A percentile compares a stretch with the other conserved stretches of the same genome.
Evolutionary conservation across 305 asterid genomes (phyloP).

Genomic region (Withania somnifera): DNA sequence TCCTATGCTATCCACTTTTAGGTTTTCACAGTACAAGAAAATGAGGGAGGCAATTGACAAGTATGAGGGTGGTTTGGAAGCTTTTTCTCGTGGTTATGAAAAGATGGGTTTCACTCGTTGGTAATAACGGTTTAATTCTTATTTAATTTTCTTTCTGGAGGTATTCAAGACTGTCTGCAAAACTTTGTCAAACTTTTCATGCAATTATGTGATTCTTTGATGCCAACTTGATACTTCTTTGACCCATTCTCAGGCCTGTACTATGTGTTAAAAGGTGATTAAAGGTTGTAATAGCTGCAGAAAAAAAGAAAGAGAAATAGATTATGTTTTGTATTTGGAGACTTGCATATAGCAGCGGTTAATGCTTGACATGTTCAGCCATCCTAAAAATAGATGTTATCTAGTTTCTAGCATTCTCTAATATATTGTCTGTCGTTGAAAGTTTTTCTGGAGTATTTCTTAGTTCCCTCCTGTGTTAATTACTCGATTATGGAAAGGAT

Average conservation of each 20-base stretch:
- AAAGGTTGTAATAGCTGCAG: neutral
- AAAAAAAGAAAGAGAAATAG: neutral
- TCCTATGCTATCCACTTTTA: conserved; percentile 20
- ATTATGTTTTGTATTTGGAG: neutral
- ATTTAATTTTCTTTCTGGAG: neutral
- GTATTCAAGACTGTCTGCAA: neutral
- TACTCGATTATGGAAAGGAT: neutral
- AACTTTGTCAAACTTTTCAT: neutral
- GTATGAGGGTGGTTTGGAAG: conserved; percentile 88
- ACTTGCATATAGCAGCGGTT: neutral
- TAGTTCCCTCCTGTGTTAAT: neutral
- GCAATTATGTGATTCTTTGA: neutral
- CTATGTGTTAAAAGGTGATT: neutral
- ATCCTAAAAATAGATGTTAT: neutral
- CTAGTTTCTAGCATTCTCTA: neutral
- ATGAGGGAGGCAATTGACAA: conserved; percentile 75
- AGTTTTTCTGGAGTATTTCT: neutral
- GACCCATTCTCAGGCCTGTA: neutral
- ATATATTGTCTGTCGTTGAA: neutral
- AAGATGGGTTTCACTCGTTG: conserved; percentile 91
- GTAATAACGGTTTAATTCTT: conserved; percentile 19
- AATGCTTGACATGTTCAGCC: neutral
- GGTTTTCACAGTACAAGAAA: conserved; percentile 74
- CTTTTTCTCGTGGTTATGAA: conserved; percentile 93
- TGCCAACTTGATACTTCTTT: neutral